Evolutionary conservation across 139 green algal species (phyloP), one percentile per base, ranked within the genome.

Genomic region (Ulvella scutata): DNA sequence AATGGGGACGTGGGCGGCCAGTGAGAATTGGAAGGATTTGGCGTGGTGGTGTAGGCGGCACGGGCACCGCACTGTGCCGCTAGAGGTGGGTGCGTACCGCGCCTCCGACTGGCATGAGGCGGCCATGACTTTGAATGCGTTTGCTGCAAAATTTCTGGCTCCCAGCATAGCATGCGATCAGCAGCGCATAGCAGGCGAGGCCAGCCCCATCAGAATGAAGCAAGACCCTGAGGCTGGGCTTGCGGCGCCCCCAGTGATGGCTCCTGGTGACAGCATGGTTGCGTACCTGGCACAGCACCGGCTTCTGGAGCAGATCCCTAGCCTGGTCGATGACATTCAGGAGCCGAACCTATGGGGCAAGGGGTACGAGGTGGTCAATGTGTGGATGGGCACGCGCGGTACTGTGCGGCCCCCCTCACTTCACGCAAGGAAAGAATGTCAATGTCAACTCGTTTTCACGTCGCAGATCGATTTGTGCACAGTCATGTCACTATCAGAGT

Each of bases 241-340:
- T 13, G 67, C n/a, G n/a, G 23, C 72, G 28, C 20, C 72, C 37
- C 21, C 36, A 17, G 37, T 37, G n/a, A 76, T 13, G n/a, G 13
- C 37, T 13, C 31, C 7, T 7, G 23, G 13, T 28, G 13, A n/a
- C 17, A 38, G 26, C 60, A 33, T 35, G 28, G 40, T 82, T 29
- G 74, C 62, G 31, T 82, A 82, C 60, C 21, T 82, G 33, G 78
- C 78, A 51, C 78, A 82, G 51, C 78, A 82, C 35, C 39, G 28
- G 13, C 74, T 82, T 2, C 34, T 82, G 1, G 78, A 82, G 9
- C 78, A 82, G 51, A n/a, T 82, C 3, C 43, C 36, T 17, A 4
- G 9, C 21, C 43, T 82, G 9, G 23, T 43, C 3, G 34, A 36
- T 10, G 78, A 82, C 62, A 44, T 82, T 28, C 38, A 61, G 10